Evolutionary conservation across 352 stramenopile genomes (phyloP), one percentile per base, ranked within the genome.

Genomic region (Halophytophthora batemanensis): DNA sequence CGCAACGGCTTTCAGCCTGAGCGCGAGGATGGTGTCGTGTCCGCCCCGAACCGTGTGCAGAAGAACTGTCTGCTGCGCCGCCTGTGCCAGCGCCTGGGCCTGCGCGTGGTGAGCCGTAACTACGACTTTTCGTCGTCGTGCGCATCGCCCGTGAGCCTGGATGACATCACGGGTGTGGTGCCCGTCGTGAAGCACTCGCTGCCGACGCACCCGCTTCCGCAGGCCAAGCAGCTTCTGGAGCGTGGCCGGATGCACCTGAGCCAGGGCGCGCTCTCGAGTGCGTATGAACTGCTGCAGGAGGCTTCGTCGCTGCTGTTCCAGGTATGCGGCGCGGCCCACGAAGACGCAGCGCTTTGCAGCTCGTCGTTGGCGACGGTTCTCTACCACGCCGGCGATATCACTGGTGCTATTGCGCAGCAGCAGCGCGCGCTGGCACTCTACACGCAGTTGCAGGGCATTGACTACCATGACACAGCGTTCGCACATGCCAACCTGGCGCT

Each of bases 141-240:
- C 15, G 48, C 59, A n/a, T 35, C 74, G 25, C 96, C 96, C 2
- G 96, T 98, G 59, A 70, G 71, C 40, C 69, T 96, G 17, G 67
- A 86, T 15, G 94, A 99, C 60, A 85, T 99, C 46, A 81, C 92
- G 40, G 93, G 92, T 25, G 76, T 98, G 54, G 77, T 98, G 42
- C 95, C 96, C 10, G 75, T 98, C 19, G 90, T 98, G 21, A 99
- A 98, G 73, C 79, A 96, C 51, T 89, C 80, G 47, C 54, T 93
- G 22, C 88, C 94, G 34, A 58, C 72, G 1, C 84, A 93, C 48
- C 82, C 86, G 31, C 71, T 96, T 17, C 41, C 55, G 15, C 79
- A 92, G 38, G 86, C 86, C 13, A 88, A 90, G 59, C 71, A 95
- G 48, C 70, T 96, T 18, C 54, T 96, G 38, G 95, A 98, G 59